A percentile compares a stretch with the other conserved stretches of the same genome.
Conservation (phyloP, 2,329 filamentous ascomycete species). For the Colletotrichum costaricense region DNA sequence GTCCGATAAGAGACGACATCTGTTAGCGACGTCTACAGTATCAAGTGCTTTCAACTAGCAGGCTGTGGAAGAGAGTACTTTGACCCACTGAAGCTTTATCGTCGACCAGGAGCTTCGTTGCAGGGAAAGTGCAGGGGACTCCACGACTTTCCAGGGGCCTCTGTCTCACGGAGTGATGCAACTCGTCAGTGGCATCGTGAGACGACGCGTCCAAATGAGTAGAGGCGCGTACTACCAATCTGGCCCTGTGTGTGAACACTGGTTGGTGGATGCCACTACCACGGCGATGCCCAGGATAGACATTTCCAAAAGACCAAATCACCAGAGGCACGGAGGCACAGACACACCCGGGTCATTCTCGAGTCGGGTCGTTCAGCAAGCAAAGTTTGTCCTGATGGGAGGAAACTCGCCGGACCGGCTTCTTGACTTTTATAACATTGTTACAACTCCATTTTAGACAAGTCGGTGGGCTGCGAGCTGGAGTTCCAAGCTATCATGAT, state of each 20-base stretch:
- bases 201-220: neutral
- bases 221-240: neutral
- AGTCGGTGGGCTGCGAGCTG: no score
- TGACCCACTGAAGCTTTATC: slow-evolving; percentile 19
- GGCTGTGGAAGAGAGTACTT: neutral
- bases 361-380: neutral
- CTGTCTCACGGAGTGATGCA: slow-evolving; percentile 8
- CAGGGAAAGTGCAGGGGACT: neutral
- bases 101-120: slow-evolving; percentile 20
- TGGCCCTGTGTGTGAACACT: neutral
- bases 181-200: neutral
- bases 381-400: neutral
- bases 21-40: neutral
- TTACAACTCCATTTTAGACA: neutral
- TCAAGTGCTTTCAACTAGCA: neutral
- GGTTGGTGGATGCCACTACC: no score
- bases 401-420: neutral
- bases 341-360: neutral
- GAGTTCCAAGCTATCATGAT: neutral
- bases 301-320: neutral
- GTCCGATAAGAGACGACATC: neutral
- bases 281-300: neutral
- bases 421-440: neutral
- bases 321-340: neutral
- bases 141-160: neutral